Conservation (phyloP, 495 filamentous ascomycete species). For the Staphylotrichum longicolle region DNA sequence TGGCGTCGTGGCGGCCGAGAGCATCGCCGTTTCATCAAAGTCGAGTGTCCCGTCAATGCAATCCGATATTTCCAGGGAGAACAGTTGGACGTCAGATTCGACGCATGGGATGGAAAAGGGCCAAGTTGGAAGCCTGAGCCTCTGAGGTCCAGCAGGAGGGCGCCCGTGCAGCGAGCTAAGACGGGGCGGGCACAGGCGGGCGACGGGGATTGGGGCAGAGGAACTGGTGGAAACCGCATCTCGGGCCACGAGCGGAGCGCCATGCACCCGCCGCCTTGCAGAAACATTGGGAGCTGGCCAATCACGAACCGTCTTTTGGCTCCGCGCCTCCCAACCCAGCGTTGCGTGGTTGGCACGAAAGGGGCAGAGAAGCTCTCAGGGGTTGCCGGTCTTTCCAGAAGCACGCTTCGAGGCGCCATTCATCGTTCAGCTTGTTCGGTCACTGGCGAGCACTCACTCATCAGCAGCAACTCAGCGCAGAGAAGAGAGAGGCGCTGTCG, state of each 20-base stretch:
- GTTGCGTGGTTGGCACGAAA: not conserved
- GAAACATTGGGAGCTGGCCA: not conserved
- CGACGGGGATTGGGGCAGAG: not conserved
- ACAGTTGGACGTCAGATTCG: no score
- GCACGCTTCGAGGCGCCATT: not conserved
- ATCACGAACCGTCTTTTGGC: not conserved
- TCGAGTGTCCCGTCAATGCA: no score
- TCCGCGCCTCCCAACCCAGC: not conserved
- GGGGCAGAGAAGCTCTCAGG: slow-evolving; percentile 14
- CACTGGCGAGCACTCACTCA: not conserved
- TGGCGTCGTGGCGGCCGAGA: not conserved
- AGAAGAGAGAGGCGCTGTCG: not conserved
- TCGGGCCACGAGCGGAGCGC: not conserved
- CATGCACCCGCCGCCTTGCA: slow-evolving; percentile 11
- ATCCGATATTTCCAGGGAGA: no score
- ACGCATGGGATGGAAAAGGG: no score
- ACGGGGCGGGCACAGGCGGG: not conserved
- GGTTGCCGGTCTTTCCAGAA: slow-evolving; percentile 14
- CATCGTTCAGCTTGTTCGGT: not conserved
- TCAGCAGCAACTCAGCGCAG: slow-evolving; percentile 3
- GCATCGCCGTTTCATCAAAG: not conserved
- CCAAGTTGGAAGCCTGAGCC: not conserved
- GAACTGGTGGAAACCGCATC: slow-evolving; percentile 3
- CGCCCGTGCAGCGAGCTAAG: not conserved
- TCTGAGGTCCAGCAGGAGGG: not conserved